Evolutionary conservation across 2,329 filamentous ascomycete species (phyloP), one percentile per base, ranked within the genome.

Genomic region (Microthyrium microscopicum): DNA sequence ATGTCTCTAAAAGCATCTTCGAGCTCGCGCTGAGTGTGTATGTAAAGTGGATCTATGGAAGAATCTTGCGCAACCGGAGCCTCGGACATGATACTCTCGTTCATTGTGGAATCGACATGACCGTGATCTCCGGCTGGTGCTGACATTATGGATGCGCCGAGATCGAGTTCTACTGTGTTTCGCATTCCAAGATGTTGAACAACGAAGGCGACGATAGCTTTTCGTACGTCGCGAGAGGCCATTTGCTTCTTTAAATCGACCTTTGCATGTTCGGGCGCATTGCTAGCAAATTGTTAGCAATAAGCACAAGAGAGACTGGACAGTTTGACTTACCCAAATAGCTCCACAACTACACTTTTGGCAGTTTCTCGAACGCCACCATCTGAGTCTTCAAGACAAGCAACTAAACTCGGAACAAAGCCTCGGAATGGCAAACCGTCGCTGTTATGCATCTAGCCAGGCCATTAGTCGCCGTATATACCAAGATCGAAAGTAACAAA

Each of bases 361-460:
- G 85, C 83, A 24, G 71, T 69, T 47, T 93, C 84, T 51, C 87
- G 73, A 42, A 94, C 84, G 55, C 73, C 76, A 31, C 79, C 77
- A 52, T 93, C 87, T 7, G 84, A 79, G 53, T 94, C 85, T 56
- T 94, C 87, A 26, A 94, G 67, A 43, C 89, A 69, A 35, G 82
- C 77, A 59, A 94, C 87, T 26, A 94, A 65, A 8, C 69, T 67
- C 3, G 81, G 77, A 2, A 92, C 84, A 51, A 91, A 93, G 46
- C 62, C 62, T 40, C 82, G 77, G 57, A 94, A 94, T 24, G 76
- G 74, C 42, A 94, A 61, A 25, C 72, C 73, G 38, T 84, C 70
- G 34, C 82, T 77, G 48, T 76, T 70, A 52, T 89, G 79, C 76
- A 87, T 91, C 69, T 83, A 48, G 24, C 39, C 6, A 33, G 33